Percentiles rank a stretch among this genome's conserved stretches.
phyloP scores from a whole-genome alignment of 176 grass and related monocot genomes.

The Saccharum officinarum region DNA sequence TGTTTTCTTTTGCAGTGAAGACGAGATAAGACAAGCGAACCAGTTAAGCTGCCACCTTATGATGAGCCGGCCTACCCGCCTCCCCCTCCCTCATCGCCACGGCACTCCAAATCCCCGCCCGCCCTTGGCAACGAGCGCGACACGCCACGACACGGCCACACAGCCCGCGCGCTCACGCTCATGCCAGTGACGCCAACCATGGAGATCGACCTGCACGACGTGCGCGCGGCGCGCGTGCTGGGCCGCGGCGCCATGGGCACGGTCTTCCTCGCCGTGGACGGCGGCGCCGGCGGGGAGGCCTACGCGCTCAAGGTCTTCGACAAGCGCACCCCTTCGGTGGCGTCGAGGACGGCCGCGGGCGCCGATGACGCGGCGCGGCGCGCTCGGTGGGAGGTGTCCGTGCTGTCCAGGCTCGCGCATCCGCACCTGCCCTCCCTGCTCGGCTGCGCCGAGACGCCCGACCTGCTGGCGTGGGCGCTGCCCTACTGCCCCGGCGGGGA shows the following conservation, averaged over 20 bases:
- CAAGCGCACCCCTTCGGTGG: constrained; percentile 47
- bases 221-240: constrained; percentile 73
- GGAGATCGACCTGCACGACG: constrained; percentile 82
- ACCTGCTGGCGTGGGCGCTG: constrained; percentile 80
- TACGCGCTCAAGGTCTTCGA: constrained; percentile 98
- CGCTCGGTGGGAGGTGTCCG: constrained; percentile 80
- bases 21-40: constrained; percentile 16
- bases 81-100: constrained; percentile 13
- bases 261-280: constrained; percentile 71
- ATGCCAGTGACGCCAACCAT: constrained; percentile 25
- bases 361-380: constrained; percentile 50
- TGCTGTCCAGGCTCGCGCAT: constrained; percentile 73
- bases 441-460: constrained; percentile 61
- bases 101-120: background rate
- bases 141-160: background rate
- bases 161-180: background rate
- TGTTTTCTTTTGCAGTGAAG: background rate
- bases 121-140: constrained; percentile 2
- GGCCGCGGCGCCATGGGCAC: constrained; percentile 95
- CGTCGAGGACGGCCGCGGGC: background rate
- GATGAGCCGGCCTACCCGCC: constrained; percentile 21
- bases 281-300: background rate
- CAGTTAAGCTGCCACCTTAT: constrained; percentile 35
- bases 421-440: constrained; percentile 79
- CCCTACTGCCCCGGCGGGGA: constrained; percentile 93